These are phyloP conservation scores for Clohesyomyces aquaticus DNA, from an alignment of 495 filamentous ascomycete species.

Conservation along the genomic window DNA sequence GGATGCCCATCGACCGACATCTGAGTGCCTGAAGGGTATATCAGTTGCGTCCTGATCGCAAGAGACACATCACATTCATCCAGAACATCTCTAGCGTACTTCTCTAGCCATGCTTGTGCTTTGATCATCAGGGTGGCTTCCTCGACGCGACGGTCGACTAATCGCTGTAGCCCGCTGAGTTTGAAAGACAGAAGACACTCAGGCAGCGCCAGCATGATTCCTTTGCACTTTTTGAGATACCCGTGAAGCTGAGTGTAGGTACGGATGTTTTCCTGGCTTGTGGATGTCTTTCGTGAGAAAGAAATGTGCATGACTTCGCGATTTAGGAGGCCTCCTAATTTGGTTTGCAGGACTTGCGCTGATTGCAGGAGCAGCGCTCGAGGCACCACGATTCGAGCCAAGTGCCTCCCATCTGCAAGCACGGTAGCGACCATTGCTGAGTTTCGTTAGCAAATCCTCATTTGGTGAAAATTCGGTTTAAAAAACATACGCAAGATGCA, in stretches of 20 bases:
- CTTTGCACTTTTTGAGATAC: conserved; percentile 35
- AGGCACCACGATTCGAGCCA: conserved; percentile 56
- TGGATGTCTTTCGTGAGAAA: conserved; percentile 55
- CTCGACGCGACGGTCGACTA: conserved; percentile 48
- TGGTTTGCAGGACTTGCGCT: conserved; percentile 53
- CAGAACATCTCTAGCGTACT: conserved; percentile 55
- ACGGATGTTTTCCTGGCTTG: conserved; percentile 39
- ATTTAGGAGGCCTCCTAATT: conserved; percentile 55
- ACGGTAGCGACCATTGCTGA: conserved; percentile 58
- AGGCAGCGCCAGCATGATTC: conserved; percentile 55
- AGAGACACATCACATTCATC: conserved; percentile 63
- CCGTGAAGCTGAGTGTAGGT: conserved; percentile 47
- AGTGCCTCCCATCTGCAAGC: conserved; percentile 52
- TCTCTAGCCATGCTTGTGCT: conserved; percentile 55
- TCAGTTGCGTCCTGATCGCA: conserved; percentile 49
- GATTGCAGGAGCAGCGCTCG: conserved; percentile 58
- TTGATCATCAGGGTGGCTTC: conserved; percentile 51
- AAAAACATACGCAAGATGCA: conserved; percentile 41
- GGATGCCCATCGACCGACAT: conserved; percentile 56
- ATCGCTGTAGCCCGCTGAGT: conserved; percentile 54
- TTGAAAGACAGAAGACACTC: conserved; percentile 60
- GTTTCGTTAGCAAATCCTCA: conserved; percentile 29
- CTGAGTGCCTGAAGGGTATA: conserved; percentile 56
- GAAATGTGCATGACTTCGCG: conserved; percentile 55
- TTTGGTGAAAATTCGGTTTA: neutral